phyloP scores from a whole-genome alignment of 345 rosid species.

The Populus euphratica region DNA sequence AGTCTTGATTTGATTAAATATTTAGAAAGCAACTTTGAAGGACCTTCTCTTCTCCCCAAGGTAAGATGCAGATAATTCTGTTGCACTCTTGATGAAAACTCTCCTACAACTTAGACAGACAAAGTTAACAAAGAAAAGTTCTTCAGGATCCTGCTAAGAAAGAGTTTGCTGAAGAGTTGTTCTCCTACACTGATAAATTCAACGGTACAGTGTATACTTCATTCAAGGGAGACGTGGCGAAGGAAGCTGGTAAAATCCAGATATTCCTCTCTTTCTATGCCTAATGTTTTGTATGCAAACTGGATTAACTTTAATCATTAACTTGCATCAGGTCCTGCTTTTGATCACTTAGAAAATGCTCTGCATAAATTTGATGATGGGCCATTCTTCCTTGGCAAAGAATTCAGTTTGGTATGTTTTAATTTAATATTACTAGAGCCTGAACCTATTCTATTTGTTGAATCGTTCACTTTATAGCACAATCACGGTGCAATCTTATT shows the following conservation, averaged over 20 bases:
- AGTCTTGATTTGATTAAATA: constrained; percentile 79
- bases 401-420: constrained; percentile 55
- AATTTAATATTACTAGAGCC: not conserved
- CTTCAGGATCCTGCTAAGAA: constrained; percentile 64
- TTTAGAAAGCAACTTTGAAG: constrained; percentile 77
- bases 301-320: not conserved
- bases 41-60: constrained; percentile 63
- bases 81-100: not conserved
- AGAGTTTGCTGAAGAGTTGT: constrained; percentile 59
- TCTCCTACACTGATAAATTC: constrained; percentile 59
- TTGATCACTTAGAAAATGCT: constrained; percentile 70
- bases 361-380: constrained; percentile 69
- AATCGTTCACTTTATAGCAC: not conserved
- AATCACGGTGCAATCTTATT: not conserved
- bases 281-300: not conserved
- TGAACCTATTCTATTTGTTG: not conserved
- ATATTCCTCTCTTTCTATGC: not conserved
- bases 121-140: constrained; percentile 7
- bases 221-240: constrained; percentile 57
- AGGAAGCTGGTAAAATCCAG: constrained; percentile 49
- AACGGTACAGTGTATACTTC: constrained; percentile 31
- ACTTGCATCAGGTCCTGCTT: constrained; percentile 52
- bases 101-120: not conserved
- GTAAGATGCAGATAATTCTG: constrained; percentile 31
- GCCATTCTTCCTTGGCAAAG: constrained; percentile 82